Evolutionary conservation across 2,329 filamentous ascomycete genomes (phyloP).

Genomic region (Ophiostoma pallidulum): DNA sequence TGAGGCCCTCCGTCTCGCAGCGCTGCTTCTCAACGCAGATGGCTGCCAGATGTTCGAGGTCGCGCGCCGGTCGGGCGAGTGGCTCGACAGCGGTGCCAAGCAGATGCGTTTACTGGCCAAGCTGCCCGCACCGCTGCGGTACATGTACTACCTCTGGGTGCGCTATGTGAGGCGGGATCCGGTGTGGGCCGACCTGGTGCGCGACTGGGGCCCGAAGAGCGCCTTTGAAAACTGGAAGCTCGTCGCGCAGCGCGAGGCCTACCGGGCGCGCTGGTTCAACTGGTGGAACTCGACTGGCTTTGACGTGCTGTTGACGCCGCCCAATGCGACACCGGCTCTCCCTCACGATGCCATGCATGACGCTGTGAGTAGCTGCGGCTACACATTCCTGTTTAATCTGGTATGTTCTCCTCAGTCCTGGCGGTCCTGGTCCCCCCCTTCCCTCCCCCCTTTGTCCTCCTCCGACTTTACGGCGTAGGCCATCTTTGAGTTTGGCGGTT

Average conservation of each 20-base stretch:
- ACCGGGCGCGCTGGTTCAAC: conserved; percentile 67
- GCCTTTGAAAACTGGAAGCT: conserved; percentile 76
- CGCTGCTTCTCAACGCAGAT: conserved; percentile 74
- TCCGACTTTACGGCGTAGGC: too few species aligned
- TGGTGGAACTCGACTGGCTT: conserved; percentile 70
- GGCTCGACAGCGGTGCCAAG: conserved; percentile 65
- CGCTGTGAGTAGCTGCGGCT: conserved; percentile 77
- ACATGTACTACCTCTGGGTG: conserved; percentile 83
- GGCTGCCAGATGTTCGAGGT: conserved; percentile 72
- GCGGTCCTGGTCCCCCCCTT: conserved; percentile 12
- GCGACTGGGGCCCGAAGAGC: conserved; percentile 62
- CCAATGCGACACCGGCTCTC: conserved; percentile 81
- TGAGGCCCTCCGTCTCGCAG: conserved; percentile 65
- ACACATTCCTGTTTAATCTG: conserved; percentile 89
- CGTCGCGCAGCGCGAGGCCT: conserved; percentile 65
- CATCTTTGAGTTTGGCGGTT: conserved; percentile 1
- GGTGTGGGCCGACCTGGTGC: conserved; percentile 69
- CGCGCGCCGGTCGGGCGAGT: conserved; percentile 67
- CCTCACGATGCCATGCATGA: conserved; percentile 81
- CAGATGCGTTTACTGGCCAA: conserved; percentile 67
- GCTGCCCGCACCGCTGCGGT: conserved; percentile 65
- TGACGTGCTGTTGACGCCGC: conserved; percentile 75
- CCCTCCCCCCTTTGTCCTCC: neutral
- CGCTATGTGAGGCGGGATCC: conserved; percentile 68
- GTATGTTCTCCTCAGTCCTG: conserved; percentile 35